phyloP scores from a whole-genome alignment of 805 yeast species.

The Zygosaccharomyces bisporus region DNA sequence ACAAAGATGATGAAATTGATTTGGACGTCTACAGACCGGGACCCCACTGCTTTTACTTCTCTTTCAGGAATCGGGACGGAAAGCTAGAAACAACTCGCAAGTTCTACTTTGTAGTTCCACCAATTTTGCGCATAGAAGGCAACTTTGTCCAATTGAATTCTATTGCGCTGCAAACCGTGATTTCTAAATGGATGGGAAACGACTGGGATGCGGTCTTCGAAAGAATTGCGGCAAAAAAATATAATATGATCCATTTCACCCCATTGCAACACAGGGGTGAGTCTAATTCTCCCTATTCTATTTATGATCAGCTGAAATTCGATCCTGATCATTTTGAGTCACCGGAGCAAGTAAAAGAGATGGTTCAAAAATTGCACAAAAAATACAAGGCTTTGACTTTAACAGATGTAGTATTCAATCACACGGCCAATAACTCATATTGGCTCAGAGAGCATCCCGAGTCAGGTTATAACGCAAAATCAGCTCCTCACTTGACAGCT shows the following conservation, averaged over 20 bases:
- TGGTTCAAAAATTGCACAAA: slow-evolving; percentile 49
- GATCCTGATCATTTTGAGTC: slow-evolving; percentile 63
- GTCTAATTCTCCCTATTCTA: slow-evolving; percentile 90
- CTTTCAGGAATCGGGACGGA: slow-evolving; percentile 45
- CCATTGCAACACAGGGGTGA: slow-evolving; percentile 88
- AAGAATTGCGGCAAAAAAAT: slow-evolving; percentile 67
- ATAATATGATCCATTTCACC: slow-evolving; percentile 94
- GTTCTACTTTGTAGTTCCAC: slow-evolving; percentile 76
- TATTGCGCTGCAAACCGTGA: slow-evolving; percentile 75
- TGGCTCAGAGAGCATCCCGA: slow-evolving; percentile 90
- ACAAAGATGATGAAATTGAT: slow-evolving; percentile 56
- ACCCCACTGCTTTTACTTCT: slow-evolving; percentile 67
- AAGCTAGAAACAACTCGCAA: slow-evolving; percentile 49
- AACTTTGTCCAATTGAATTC: slow-evolving; percentile 67
- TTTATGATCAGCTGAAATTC: slow-evolving; percentile 76
- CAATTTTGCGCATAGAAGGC: slow-evolving; percentile 57
- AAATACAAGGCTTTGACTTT: slow-evolving; percentile 65
- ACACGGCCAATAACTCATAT: slow-evolving; percentile 83
- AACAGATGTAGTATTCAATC: slow-evolving; percentile 93
- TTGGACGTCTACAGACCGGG: slow-evolving; percentile 71
- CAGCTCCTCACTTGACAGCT: slow-evolving; percentile 83
- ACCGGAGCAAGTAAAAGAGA: slow-evolving; percentile 48
- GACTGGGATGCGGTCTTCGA: slow-evolving; percentile 66
- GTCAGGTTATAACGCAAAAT: slow-evolving; percentile 76
- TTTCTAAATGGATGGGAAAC: slow-evolving; percentile 89